Evolutionary conservation across 2,329 filamentous ascomycete genomes (phyloP), one percentile per base, ranked within the genome.

Genomic region (Polychaeton citri): DNA sequence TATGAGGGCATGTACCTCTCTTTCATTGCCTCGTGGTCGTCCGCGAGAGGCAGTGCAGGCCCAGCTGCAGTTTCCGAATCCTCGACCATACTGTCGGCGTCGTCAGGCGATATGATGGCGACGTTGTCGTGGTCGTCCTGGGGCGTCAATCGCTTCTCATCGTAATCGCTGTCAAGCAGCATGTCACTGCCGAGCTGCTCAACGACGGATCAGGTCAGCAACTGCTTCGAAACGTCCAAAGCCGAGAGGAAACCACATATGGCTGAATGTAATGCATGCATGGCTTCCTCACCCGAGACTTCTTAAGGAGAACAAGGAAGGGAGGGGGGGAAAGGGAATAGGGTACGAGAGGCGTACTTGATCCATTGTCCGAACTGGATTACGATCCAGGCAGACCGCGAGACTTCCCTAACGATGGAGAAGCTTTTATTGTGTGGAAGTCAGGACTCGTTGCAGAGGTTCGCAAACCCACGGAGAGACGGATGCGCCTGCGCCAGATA

Each of bases 1-100:
- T 86, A 65, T 37, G 79, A 76, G 8, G 77, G 76, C 40, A 96
- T 72, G 46, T 86, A 76, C 45, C 79, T 65, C 50, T 83, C 78
- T 65, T 81, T 81, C 74, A 96, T 94, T 34, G 82, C 81, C 46
- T 92, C 82, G 62, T 76, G 70, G 51, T 78, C 72, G 60, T 76
- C 67, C 47, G 74, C 74, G 48, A 63, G 59, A 37, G 65, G 63
- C 21, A 40, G 36, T 43, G 66, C 62, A 38, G 64, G 62, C 39
- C 71, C 67, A 21, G 46, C 42, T 30, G 47, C 34, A 26, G 45
- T 35, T 28, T 54, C 52, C 35, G 67, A 58, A 42, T 73, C 65
- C 48, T 69, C 68, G 30, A 69, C 58, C 60, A 74, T 72, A 46
- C 68, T 67, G 44, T 68, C 68, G 39, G 43, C 48, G 49, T 74